Evolutionary conservation across 2,329 filamentous ascomycete genomes (phyloP).

Genomic region (Aspergillus sp.): DNA sequence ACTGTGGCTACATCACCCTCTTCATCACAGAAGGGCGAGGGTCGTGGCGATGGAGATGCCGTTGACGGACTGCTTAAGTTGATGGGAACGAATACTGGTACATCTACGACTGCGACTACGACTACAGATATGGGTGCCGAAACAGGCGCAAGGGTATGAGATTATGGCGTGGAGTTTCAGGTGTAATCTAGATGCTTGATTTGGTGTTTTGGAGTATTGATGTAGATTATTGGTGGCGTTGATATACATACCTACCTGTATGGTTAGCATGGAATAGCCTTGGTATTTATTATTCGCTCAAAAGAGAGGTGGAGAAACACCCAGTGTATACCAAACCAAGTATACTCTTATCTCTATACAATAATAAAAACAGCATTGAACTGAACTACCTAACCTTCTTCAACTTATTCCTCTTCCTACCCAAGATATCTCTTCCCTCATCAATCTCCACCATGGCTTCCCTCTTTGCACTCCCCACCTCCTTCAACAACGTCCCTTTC

Average conservation of each 20-base stretch:
- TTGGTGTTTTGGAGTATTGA: neutral
- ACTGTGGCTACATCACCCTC: slow-evolving; percentile 22
- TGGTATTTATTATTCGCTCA: neutral
- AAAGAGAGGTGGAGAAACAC: neutral
- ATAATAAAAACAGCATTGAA: slow-evolving; percentile 8
- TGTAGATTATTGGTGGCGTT: neutral
- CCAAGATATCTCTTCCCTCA: slow-evolving; percentile 84
- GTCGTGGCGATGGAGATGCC: slow-evolving; percentile 34
- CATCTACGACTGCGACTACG: neutral
- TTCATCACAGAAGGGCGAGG: slow-evolving; percentile 16
- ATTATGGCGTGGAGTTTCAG: neutral
- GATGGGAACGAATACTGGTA: slow-evolving; percentile 30
- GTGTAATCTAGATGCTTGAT: neutral
- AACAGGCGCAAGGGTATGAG: neutral
- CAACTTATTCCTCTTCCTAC: slow-evolving; percentile 64
- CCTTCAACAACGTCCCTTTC: slow-evolving; percentile 73
- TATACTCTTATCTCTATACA: neutral
- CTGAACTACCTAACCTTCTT: slow-evolving; percentile 39
- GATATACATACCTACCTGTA: neutral
- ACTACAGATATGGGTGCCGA: neutral
- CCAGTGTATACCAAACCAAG: too few relatives aligned
- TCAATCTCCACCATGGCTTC: slow-evolving; percentile 90
- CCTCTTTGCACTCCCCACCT: slow-evolving; percentile 92
- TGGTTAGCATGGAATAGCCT: neutral
- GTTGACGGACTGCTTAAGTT: slow-evolving; percentile 41